A percentile compares a stretch with the other conserved stretches of the same genome.
phyloP scores from a whole-genome alignment of 352 stramenopile species.

The Phytopythium sindhum region DNA sequence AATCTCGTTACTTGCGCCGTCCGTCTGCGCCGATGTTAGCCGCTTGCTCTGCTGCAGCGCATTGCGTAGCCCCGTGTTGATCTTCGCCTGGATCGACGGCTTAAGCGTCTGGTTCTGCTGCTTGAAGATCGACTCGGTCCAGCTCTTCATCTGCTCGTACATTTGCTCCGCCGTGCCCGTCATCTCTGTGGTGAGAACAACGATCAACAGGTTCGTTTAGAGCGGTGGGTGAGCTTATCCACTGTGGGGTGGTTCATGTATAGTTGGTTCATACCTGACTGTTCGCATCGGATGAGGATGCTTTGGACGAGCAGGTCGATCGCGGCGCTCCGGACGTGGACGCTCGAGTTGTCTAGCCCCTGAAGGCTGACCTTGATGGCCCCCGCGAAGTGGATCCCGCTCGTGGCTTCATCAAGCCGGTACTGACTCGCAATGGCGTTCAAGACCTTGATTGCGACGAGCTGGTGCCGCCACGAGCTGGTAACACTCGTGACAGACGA shows the following conservation, averaged over 20 bases:
- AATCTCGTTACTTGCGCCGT: not conserved
- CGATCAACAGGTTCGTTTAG: not conserved
- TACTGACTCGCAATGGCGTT: conserved; percentile 80
- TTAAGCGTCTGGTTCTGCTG: conserved; percentile 67
- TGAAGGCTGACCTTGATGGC: conserved; percentile 63
- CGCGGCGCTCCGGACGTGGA: conserved; percentile 64
- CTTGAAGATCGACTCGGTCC: conserved; percentile 69
- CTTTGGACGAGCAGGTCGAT: conserved; percentile 75
- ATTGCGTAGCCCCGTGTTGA: conserved; percentile 76
- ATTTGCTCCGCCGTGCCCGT: conserved; percentile 51
- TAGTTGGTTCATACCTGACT: conserved; percentile 42
- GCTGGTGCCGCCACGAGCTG: conserved; percentile 57
- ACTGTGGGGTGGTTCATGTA: not conserved
- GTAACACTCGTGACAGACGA: conserved; percentile 4
- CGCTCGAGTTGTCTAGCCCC: conserved; percentile 68
- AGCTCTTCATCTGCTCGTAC: conserved; percentile 73
- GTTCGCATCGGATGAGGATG: conserved; percentile 68
- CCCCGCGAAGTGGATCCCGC: conserved; percentile 51
- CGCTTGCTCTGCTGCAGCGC: conserved; percentile 67
- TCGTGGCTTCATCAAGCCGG: conserved; percentile 53
- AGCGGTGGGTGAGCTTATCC: not conserved
- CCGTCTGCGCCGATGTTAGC: conserved; percentile 20
- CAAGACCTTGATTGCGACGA: conserved; percentile 77
- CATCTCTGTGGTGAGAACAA: conserved; percentile 32
- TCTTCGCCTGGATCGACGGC: conserved; percentile 74